Base-by-base conservation (phyloP, 129 eudicot species). In the Flaveria ramosissima region DNA sequence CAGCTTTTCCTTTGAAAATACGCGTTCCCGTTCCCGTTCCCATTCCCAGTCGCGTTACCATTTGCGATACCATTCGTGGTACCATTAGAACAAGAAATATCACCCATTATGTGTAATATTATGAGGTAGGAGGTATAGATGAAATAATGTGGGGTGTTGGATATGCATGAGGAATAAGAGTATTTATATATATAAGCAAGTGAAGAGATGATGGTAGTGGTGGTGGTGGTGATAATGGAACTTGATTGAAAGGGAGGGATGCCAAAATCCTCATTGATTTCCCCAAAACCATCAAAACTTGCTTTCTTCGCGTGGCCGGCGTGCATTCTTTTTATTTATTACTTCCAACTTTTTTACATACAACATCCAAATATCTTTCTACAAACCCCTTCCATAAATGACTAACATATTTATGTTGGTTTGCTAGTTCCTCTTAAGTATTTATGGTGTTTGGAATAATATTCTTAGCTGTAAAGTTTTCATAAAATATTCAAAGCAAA, bases 1-100 rank as follows among this genome's bases (percentile, higher is more conserved):
- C 97, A 92, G 47, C 93, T 87, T 85, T 89, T 91, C 78, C 97
- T 88, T 24, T 86, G 92, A 68, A 69, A 67, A 60, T 60, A 73
- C n/a, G 24, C 74, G 81, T 74, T 74, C 0, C 76, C 85, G 72
- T 80, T 83, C 8, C 79, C 83, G 81, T 79, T 79, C 8, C 79
- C 79, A 48, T 75, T 83, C 36, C 78, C 83, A 83, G 76, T 79
- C 6, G 77, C 77, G 48, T 75, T 83, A 26, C 78, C 51, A 10
- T 73, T 55, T 0, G 55, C 1, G 7, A 5, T 36, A 36, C 36
- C 78, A 60, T 74, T 74, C 7, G 27, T 47, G 72, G 72, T 69
- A 1, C 72, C 83, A 74, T 70, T 86, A 3, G 89, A 46, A 74
- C 71, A 86, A 60, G 96, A 78, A 78, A 86, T 73, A 70, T 90